A percentile compares a stretch with the other conserved stretches of the same genome.
phyloP scores from a whole-genome alignment of 2,329 filamentous ascomycete species.

The Penicillium sp. region DNA sequence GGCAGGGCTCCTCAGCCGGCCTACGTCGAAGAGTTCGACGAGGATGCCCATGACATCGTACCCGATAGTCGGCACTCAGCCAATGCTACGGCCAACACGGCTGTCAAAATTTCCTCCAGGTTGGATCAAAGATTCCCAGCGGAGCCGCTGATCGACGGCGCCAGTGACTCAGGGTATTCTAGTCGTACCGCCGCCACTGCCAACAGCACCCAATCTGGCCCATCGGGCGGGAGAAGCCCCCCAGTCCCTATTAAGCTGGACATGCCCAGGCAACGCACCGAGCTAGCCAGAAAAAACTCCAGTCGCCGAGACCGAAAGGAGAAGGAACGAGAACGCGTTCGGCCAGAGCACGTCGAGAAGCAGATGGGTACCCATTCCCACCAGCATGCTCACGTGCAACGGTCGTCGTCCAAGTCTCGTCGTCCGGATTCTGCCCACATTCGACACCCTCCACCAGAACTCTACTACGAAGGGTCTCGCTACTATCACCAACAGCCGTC shows the following conservation, averaged over 20 bases:
- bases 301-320: constrained; percentile 36
- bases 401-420: constrained; percentile 38
- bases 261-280: constrained; percentile 33
- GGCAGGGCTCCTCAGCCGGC: constrained; percentile 45
- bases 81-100: constrained; percentile 34
- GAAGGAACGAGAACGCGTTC: constrained; percentile 34
- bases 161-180: constrained; percentile 65
- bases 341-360: constrained; percentile 35
- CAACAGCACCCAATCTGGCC: constrained; percentile 55
- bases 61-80: constrained; percentile 50
- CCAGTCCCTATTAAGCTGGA: constrained; percentile 42
- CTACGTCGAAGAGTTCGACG: constrained; percentile 53
- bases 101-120: constrained; percentile 54
- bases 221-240: constrained; percentile 44
- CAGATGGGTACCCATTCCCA: constrained; percentile 37
- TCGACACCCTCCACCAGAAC: constrained; percentile 33
- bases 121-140: constrained; percentile 40
- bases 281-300: constrained; percentile 32
- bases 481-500: constrained; percentile 37
- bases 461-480: constrained; percentile 41
- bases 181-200: constrained; percentile 58
- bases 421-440: constrained; percentile 34
- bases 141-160: constrained; percentile 48
- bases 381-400: constrained; percentile 31
- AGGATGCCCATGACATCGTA: constrained; percentile 45